Evolutionary conservation across 2,329 filamentous ascomycete genomes (phyloP), one percentile per base, ranked within the genome.

Genomic region (Sclerotinia spermophila): DNA sequence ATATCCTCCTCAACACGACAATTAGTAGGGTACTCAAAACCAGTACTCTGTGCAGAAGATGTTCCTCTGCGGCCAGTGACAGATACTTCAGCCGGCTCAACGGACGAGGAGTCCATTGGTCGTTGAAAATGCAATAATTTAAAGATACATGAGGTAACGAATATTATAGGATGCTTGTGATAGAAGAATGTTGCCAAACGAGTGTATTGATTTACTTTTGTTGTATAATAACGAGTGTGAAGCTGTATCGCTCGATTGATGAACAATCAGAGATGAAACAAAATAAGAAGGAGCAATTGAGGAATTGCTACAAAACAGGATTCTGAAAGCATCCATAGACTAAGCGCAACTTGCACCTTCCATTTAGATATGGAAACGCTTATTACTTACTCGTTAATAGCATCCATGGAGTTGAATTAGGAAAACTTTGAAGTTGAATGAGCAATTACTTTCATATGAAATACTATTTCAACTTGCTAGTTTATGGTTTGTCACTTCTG

Each of bases 1-100:
- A 79, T 77, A 65, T 78, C 78, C 42, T 76, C 75, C 33, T 78
- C 76, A 30, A 78, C 74, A 60, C 71, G 71, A 61, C 64, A 71
- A 66, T 68, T 70, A 58, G 62, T 75, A 19, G 71, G 51, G 59
- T 75, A 74, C 40, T 78, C 77, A 45, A 77, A 72, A 11, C 73
- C 73, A 38, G 73, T 74, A 64, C 72, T 74, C 45, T 66, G 71
- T 45, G 70, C 48, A 48, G 73, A 75, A 58, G 74, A 75, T 61
- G 72, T 61, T 70, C 70, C 72, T 70, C 74, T 73, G 59, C 73
- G 71, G 38, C 61, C 38, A 44, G 48, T 51, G 44, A 72, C 55
- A 59, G 53, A 35, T 55, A 64, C 58, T 59, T 72, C 71, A 68
- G 71, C 68, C 56, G 73, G 70, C 60, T 59, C 71, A 67, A 73